Conservation (phyloP, 495 filamentous ascomycete species). For the Penicillium salamii region DNA sequence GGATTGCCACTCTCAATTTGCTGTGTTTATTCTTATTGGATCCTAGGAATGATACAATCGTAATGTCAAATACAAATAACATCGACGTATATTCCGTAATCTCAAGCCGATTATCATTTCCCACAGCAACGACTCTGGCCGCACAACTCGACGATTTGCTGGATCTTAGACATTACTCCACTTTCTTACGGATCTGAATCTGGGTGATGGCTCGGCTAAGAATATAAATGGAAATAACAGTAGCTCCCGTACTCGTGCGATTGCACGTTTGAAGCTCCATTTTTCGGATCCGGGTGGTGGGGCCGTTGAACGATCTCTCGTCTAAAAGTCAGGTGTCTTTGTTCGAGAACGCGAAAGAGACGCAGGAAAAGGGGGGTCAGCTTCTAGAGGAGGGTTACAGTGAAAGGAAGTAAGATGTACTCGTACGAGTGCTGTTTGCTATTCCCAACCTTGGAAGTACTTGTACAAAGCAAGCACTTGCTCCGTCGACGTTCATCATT, state of each 20-base stretch:
- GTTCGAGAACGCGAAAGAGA: not conserved
- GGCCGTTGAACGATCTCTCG: slow-evolving; percentile 20
- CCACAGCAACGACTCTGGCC: not conserved
- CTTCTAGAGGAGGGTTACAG: not conserved
- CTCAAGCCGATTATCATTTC: slow-evolving; percentile 2
- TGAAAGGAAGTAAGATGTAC: not conserved
- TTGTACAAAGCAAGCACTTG: not conserved
- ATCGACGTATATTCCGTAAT: too few species aligned
- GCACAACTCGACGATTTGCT: not conserved
- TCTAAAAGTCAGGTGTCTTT: not conserved
- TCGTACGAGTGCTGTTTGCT: too few species aligned
- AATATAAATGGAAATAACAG: not conserved
- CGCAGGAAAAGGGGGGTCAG: not conserved
- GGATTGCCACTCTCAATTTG: not conserved
- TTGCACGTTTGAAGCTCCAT: slow-evolving; percentile 12
- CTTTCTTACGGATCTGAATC: not conserved
- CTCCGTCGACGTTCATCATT: slow-evolving; percentile 1
- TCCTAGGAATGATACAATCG: not conserved
- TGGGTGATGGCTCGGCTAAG: not conserved
- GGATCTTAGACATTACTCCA: not conserved
- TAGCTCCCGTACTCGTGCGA: slow-evolving; percentile 3
- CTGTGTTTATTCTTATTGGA: not conserved
- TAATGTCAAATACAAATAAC: not conserved
- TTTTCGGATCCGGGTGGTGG: slow-evolving; percentile 34
- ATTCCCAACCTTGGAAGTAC: too few species aligned